Percentiles rank a stretch among this genome's conserved stretches.
Conservation (phyloP, 495 filamentous ascomycete species). For the Neurospora sp. region DNA sequence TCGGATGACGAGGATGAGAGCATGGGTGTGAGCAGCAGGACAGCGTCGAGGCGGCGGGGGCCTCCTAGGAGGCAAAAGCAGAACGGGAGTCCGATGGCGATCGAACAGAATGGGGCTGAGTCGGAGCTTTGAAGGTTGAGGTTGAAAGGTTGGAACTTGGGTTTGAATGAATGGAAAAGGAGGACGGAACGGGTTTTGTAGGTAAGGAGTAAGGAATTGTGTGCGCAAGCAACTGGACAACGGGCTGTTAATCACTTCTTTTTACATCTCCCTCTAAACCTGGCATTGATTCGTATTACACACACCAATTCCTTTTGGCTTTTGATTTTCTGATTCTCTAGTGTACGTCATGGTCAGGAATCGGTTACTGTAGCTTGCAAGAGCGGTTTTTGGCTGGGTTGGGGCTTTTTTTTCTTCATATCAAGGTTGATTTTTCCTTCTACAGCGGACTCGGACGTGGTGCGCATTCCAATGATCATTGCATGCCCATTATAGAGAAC, state of each 20-base stretch:
- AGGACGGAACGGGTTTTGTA: not conserved
- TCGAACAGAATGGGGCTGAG: conserved; percentile 40
- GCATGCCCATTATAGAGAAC: not conserved
- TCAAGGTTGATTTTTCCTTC: not conserved
- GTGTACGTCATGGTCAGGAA: not conserved
- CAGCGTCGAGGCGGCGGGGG: conserved; percentile 26
- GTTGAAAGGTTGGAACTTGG: not conserved
- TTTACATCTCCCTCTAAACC: not conserved
- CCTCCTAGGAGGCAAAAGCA: conserved; percentile 20
- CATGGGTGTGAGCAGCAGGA: conserved; percentile 31
- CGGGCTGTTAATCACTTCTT: not conserved
- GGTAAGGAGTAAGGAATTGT: not conserved
- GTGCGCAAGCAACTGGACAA: not conserved
- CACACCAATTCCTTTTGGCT: not conserved
- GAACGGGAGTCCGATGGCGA: conserved; percentile 44
- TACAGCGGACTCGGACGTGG: not conserved
- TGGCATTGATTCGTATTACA: not conserved
- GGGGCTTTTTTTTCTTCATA: not conserved
- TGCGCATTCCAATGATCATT: not conserved
- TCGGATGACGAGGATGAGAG: conserved; percentile 38
- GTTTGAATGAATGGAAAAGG: not conserved
- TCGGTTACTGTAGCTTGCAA: not conserved
- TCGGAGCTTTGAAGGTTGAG: conserved; percentile 30
- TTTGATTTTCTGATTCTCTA: not conserved
- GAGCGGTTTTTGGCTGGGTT: not conserved